Base-by-base conservation (phyloP, 306 rosid genomes). In the Nissolia schottii region DNA sequence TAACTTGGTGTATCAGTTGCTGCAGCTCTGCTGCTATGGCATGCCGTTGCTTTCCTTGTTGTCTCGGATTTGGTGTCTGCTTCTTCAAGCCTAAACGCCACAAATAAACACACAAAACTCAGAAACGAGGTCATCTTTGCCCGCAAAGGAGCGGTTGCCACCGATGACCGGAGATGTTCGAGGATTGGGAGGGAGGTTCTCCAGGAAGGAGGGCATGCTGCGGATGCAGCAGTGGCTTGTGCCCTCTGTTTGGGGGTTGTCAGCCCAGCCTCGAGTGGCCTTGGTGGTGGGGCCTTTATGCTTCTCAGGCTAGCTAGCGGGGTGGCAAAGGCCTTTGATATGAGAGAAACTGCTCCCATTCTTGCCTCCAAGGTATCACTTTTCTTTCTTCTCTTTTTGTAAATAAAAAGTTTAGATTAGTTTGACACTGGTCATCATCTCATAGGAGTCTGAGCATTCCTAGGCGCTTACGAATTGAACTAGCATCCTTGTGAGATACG, bases 201-300 rank as follows among this genome's bases (percentile, higher is more conserved):
- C 3, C 79, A 67, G 0, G 84, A 89, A 58, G 96, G 96, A 65
- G 98, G 98, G 8, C 90, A 89, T 38, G 92, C 88, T 0, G 92
- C 82, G 20, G 98, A 93, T 81, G 98, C 97, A 1, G 82, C 91
- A 0, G 94, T 90, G 70, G 97, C 96, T 24, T 82, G 90, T 40
- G 82, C 96, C 66, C 77, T 93, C 4, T 87, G 98, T 83, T 75
- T 90, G 77, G 98, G 97, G 23, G 89, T 91, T 25, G 97, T 93
- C 2, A 84, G 92, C 73, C 86, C 92, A 5, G 91, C 97, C 15
- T 90, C 98, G 6, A 93, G 98, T 66, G 98, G 98, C 54, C 63
- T 90, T 37, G 96, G 98, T 50, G 98, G 97, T 40, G 94, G 94
- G 34, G 86, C 90, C 70, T 89, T 93, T 71, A 75, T 93, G 98